Percentiles rank a stretch among this genome's conserved stretches.
These are phyloP conservation scores for Mycena filopes DNA, from an alignment of 768 basidiomycete genomes.

Conservation along the genomic window DNA sequence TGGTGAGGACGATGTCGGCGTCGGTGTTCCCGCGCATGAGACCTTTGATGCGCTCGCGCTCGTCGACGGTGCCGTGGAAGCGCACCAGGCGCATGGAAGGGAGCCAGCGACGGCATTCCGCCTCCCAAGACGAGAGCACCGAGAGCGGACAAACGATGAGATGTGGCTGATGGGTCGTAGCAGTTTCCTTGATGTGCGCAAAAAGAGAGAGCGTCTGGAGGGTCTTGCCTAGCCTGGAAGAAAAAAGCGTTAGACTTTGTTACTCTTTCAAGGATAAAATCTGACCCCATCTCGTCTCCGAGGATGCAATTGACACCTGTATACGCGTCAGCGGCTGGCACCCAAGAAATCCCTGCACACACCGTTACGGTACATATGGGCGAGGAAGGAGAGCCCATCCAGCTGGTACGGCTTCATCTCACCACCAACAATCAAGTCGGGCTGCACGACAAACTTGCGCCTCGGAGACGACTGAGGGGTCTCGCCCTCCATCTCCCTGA, in stretches of 20 bases:
- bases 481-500: conserved; percentile 39
- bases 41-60: conserved; percentile 66
- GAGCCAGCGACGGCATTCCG: conserved; percentile 66
- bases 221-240: conserved; percentile 69
- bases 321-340: not conserved
- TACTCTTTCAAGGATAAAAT: not conserved
- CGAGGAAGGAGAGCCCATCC: conserved; percentile 72
- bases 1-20: conserved; percentile 71
- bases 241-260: conserved; percentile 31
- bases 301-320: conserved; percentile 80
- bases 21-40: conserved; percentile 52
- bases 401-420: conserved; percentile 81
- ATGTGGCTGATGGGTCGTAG: conserved; percentile 61
- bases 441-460: conserved; percentile 57
- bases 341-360: conserved; percentile 20
- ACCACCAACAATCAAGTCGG: conserved; percentile 61
- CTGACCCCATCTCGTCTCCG: conserved; percentile 67
- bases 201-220: conserved; percentile 74
- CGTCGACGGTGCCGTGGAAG: conserved; percentile 67
- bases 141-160: conserved; percentile 81
- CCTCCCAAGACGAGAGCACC: conserved; percentile 68
- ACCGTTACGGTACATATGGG: conserved; percentile 76
- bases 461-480: conserved; percentile 45
- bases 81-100: conserved; percentile 64
- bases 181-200: conserved; percentile 71